These are phyloP conservation scores for Pythium guiyangense DNA, from an alignment of 352 stramenopile species.

Conservation along the genomic window DNA sequence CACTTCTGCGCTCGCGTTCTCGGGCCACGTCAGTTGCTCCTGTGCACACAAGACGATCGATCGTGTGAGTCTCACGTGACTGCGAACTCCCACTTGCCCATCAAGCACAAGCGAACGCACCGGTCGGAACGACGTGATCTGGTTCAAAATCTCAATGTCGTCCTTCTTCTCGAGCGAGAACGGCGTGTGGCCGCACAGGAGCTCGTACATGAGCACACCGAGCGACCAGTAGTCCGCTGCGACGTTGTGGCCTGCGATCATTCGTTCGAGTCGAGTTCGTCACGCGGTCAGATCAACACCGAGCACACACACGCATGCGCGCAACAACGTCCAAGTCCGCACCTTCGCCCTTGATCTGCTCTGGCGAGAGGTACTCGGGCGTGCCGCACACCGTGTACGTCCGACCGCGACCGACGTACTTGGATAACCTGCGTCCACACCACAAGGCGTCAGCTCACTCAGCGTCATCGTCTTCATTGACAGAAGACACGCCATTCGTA, in stretches of 20 bases:
- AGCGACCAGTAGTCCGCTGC: slow-evolving; percentile 92
- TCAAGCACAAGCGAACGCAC: slow-evolving; percentile 29
- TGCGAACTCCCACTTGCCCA: background rate
- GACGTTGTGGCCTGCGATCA: slow-evolving; percentile 69
- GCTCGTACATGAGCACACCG: slow-evolving; percentile 93
- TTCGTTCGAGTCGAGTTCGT: slow-evolving; percentile 1
- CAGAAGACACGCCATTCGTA: slow-evolving; percentile 14
- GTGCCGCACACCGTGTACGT: slow-evolving; percentile 87
- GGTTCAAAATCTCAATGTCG: slow-evolving; percentile 86
- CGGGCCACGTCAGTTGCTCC: slow-evolving; percentile 68
- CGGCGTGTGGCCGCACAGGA: slow-evolving; percentile 85
- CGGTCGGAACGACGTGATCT: slow-evolving; percentile 75
- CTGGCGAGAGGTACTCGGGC: slow-evolving; percentile 78
- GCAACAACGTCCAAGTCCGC: background rate
- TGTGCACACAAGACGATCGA: background rate
- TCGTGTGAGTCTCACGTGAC: background rate
- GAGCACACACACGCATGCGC: background rate
- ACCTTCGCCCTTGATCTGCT: slow-evolving; percentile 87
- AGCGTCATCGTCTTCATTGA: too few relatives aligned
- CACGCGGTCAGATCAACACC: too few relatives aligned
- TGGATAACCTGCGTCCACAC: slow-evolving; percentile 78
- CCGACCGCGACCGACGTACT: slow-evolving; percentile 78
- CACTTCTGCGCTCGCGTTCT: slow-evolving; percentile 57
- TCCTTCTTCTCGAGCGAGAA: slow-evolving; percentile 84
- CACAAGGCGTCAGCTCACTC: background rate